A percentile compares a stretch with the other conserved stretches of the same genome.
Conservation (phyloP, 345 rosid genomes). For the Arabis hirsuta region DNA sequence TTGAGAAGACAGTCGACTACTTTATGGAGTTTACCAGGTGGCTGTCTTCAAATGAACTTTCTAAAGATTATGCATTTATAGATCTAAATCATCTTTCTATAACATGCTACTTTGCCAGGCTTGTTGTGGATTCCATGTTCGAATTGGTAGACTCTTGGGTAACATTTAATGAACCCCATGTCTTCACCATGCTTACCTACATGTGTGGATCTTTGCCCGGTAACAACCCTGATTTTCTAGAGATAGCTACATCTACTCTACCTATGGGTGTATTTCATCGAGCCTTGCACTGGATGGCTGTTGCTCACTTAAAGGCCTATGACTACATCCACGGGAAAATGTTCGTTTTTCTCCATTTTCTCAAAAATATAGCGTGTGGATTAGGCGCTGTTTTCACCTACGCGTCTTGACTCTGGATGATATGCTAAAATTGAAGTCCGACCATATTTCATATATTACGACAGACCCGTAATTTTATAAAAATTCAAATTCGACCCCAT, state of each 20-base stretch:
- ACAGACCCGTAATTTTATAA: too few relatives aligned
- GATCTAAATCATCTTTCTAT: slow-evolving; percentile 32
- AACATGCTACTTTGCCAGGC: slow-evolving; percentile 53
- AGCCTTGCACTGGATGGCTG: slow-evolving; percentile 82
- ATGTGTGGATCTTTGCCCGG: slow-evolving; percentile 99
- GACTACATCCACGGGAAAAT: slow-evolving; percentile 75
- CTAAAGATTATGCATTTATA: slow-evolving; percentile 11
- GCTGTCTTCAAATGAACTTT: slow-evolving; percentile 23
- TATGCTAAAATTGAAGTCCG: too few relatives aligned
- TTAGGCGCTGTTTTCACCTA: too few relatives aligned
- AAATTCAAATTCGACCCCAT: too few relatives aligned
- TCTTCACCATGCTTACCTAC: slow-evolving; percentile 91
- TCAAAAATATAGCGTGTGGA: too few relatives aligned
- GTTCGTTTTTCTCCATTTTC: slow-evolving; percentile 39
- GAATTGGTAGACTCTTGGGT: slow-evolving; percentile 91
- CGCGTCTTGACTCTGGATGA: too few relatives aligned
- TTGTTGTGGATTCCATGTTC: slow-evolving; percentile 76
- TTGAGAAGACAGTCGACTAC: slow-evolving; percentile 88
- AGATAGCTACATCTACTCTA: slow-evolving; percentile 81
- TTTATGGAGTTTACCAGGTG: slow-evolving; percentile 88
- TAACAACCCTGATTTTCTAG: slow-evolving; percentile 89
- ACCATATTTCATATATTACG: too few relatives aligned
- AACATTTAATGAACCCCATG: slow-evolving; percentile 92
- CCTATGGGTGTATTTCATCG: slow-evolving; percentile 88
- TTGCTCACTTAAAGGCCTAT: slow-evolving; percentile 83